Percentiles rank a stretch among this genome's conserved stretches.
phyloP scores from a whole-genome alignment of 306 rosid genomes.

The Trifolium repens region DNA sequence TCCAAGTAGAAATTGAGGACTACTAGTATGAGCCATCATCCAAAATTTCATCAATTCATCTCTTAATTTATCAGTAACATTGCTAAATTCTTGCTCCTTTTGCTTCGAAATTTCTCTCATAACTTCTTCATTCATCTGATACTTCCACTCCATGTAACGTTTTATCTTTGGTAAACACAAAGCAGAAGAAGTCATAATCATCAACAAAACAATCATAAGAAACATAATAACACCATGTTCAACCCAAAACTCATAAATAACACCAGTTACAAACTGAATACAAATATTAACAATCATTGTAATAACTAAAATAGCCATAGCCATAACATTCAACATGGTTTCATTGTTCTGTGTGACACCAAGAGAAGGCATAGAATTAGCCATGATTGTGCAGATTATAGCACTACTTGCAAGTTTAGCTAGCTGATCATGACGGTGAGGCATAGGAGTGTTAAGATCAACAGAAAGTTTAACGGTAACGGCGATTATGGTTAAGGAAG shows the following conservation, averaged over 20 bases:
- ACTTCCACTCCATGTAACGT: slow-evolving; percentile 57
- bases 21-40: slow-evolving; percentile 87
- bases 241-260: slow-evolving; percentile 68
- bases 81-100: neutral
- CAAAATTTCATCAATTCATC: slow-evolving; percentile 60
- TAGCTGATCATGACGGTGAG: slow-evolving; percentile 75
- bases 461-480: slow-evolving; percentile 69
- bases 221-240: slow-evolving; percentile 66
- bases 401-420: slow-evolving; percentile 78
- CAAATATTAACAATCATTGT: slow-evolving; percentile 77
- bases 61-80: slow-evolving; percentile 42
- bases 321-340: slow-evolving; percentile 66
- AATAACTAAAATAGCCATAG: slow-evolving; percentile 73
- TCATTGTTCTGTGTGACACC: slow-evolving; percentile 73
- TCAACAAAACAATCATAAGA: slow-evolving; percentile 73
- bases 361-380: slow-evolving; percentile 83
- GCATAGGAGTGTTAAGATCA: slow-evolving; percentile 86
- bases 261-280: slow-evolving; percentile 83
- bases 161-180: slow-evolving; percentile 64
- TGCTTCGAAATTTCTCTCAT: slow-evolving; percentile 43
- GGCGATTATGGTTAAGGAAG: slow-evolving; percentile 74
- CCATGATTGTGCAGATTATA: slow-evolving; percentile 73
- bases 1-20: slow-evolving; percentile 89
- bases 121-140: slow-evolving; percentile 51
- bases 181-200: slow-evolving; percentile 61